These are phyloP conservation scores for Punctularia strigosozonata DNA, from an alignment of 768 basidiomycete genomes.

Conservation along the genomic window DNA sequence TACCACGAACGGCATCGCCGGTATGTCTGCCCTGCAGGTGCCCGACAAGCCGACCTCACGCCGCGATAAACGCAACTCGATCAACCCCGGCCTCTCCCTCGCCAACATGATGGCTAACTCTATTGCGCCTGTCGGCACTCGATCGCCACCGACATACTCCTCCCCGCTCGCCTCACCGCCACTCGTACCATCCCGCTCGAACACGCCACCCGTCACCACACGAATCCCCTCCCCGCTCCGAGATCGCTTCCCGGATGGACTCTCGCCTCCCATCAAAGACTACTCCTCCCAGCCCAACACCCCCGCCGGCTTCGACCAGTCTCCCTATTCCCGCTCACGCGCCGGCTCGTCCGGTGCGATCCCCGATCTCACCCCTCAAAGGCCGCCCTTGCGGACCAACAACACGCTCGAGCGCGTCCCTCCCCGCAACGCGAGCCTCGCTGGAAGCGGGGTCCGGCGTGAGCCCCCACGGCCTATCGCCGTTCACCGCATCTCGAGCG, in stretches of 20 bases:
- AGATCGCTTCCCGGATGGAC: slow-evolving; percentile 15
- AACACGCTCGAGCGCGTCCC: background rate
- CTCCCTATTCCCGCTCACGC: background rate
- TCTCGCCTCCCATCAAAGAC: background rate
- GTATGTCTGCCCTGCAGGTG: slow-evolving; percentile 12
- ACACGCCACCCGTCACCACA: slow-evolving; percentile 15
- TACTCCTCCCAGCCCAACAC: background rate
- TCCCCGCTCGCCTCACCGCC: slow-evolving; percentile 19
- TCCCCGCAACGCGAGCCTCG: background rate
- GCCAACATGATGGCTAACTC: slow-evolving; percentile 11
- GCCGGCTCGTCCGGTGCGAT: background rate
- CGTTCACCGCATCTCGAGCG: too few relatives aligned
- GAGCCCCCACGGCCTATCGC: background rate
- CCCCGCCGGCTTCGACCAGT: background rate
- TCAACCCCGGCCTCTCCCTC: slow-evolving; percentile 38
- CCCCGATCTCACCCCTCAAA: background rate
- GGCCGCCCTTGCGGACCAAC: background rate
- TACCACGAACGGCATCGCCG: background rate
- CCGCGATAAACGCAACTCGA: slow-evolving; percentile 38
- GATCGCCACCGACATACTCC: slow-evolving; percentile 18
- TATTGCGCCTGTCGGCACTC: slow-evolving; percentile 12
- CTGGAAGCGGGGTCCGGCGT: background rate
- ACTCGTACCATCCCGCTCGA: slow-evolving; percentile 6
- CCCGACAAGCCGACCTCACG: slow-evolving; percentile 21
- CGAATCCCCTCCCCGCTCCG: slow-evolving; percentile 19